Evolutionary conservation across 1,284 basidiomycete species (phyloP), one percentile per base, ranked within the genome.

Genomic region (Ganoderma lingzhi): DNA sequence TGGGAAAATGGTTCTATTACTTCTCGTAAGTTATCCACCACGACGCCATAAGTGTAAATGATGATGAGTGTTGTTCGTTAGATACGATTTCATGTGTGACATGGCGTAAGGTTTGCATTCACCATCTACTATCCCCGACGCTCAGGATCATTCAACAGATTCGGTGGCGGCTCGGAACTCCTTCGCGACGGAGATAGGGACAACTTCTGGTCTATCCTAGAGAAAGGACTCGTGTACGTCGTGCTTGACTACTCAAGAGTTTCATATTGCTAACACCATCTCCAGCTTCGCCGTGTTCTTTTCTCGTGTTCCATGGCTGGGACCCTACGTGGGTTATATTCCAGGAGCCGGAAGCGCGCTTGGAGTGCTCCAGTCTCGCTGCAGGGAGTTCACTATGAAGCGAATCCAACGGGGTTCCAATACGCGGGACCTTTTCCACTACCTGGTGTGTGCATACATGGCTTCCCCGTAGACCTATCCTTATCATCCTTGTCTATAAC

Each of bases 51-150:
- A 15, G 12, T 6, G 1, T 39, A 0, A 19, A 28, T n/a, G 14
- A 37, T 19, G 14, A 10, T 35, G 32, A 14, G 12, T 2, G 17
- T 23, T 10, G 2, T 23, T 28, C 23, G 9, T 51, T 6, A 63
- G 67, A 6, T 71, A 66, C 60, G 77, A 78, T 68, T 74, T 78
- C 48, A 77, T 78, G 76, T 70, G 71, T 17, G 77, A 78, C 56
- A 71, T 77, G 71, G 75, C 70, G 75, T 77, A 53, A 61, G 72
- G 67, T 14, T 15, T 58, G 8, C 32, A 28, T 42, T 10, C 41
- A 2, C 42, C n/a, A 14, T n/a, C 9, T 3, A 28, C 9, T 23
- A 51, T 28, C 23, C 28, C 48, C 23, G 48, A 6, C 4, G 48
- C 48, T 51, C 48, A 51, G 48, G 60, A 37, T 37, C 19, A 1